Percentiles rank a stretch among this genome's conserved stretches.
Conservation (phyloP, 1,284 basidiomycete species). For the Abortiporus biennis region DNA sequence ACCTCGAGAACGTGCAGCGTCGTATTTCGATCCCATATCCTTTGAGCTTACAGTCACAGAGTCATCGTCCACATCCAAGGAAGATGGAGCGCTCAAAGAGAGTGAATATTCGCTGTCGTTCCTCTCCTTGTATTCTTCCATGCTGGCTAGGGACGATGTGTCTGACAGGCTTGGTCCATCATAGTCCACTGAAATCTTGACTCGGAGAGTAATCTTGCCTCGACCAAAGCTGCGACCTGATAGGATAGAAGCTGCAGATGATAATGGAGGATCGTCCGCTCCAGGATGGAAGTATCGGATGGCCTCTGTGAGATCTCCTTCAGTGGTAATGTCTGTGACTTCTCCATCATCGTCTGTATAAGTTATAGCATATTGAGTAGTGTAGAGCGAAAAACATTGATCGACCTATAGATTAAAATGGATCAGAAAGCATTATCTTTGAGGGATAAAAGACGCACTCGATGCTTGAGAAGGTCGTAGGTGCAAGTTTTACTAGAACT, state of each 20-base stretch:
- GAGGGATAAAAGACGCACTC: conserved; percentile 37
- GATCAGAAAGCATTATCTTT: background rate
- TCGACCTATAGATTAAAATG: conserved; percentile 52
- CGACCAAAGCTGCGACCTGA: conserved; percentile 64
- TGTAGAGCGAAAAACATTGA: conserved; percentile 74
- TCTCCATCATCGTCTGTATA: conserved; percentile 89
- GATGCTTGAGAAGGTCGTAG: conserved; percentile 61
- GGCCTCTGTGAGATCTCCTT: conserved; percentile 77
- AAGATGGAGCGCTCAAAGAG: conserved; percentile 32
- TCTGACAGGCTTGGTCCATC: conserved; percentile 90
- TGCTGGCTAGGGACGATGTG: conserved; percentile 70
- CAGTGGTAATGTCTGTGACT: conserved; percentile 58
- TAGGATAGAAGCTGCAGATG: conserved; percentile 67
- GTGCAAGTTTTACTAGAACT: conserved; percentile 71
- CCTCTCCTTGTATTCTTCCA: conserved; percentile 62
- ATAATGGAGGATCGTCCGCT: conserved; percentile 57
- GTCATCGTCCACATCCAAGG: conserved; percentile 58
- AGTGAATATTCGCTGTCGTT: conserved; percentile 58
- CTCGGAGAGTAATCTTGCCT: conserved; percentile 67
- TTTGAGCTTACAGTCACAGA: conserved; percentile 67
- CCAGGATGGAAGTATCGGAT: conserved; percentile 78
- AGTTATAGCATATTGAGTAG: conserved; percentile 62
- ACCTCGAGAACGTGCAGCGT: conserved; percentile 14
- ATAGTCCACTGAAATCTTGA: conserved; percentile 78
- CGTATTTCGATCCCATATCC: conserved; percentile 38